phyloP scores from a whole-genome alignment of 2,329 filamentous ascomycete species.

The Pestalotiopsis sp. region DNA sequence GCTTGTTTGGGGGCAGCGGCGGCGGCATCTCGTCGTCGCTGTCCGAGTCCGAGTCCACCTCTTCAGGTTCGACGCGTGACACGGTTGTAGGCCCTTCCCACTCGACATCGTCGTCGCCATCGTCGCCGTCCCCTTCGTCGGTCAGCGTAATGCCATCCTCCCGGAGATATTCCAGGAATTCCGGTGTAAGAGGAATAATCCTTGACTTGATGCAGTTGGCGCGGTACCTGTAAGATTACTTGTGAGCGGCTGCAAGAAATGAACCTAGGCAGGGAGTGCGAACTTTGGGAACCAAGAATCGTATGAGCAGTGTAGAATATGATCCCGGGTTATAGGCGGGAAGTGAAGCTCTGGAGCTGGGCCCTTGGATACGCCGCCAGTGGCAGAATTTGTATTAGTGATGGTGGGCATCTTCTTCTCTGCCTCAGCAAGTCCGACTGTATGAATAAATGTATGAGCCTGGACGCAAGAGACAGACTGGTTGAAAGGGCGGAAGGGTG shows the following conservation, averaged over 20 bases:
- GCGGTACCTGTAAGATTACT: slow-evolving; percentile 63
- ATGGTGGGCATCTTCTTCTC: slow-evolving; percentile 26
- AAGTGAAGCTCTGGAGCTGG: slow-evolving; percentile 50
- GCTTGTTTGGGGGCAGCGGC: slow-evolving; percentile 52
- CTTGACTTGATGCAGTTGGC: slow-evolving; percentile 82
- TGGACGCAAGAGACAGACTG: background rate
- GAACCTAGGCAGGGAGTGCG: slow-evolving; percentile 20
- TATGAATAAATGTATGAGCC: background rate
- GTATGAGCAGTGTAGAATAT: slow-evolving; percentile 94
- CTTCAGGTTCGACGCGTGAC: slow-evolving; percentile 35
- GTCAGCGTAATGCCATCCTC: slow-evolving; percentile 92
- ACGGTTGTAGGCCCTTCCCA: slow-evolving; percentile 45
- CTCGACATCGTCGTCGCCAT: slow-evolving; percentile 58
- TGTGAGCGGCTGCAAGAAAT: background rate
- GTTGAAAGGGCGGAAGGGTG: background rate
- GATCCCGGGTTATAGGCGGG: slow-evolving; percentile 79
- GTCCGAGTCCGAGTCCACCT: slow-evolving; percentile 47
- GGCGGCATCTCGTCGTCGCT: slow-evolving; percentile 59
- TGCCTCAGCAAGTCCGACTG: background rate
- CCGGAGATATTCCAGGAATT: slow-evolving; percentile 84
- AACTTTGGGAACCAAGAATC: slow-evolving; percentile 86
- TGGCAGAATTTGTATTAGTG: slow-evolving; percentile 23
- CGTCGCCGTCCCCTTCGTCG: slow-evolving; percentile 57
- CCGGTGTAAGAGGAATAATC: slow-evolving; percentile 73
- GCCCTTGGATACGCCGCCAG: slow-evolving; percentile 16